A percentile compares a stretch with the other conserved stretches of the same genome.
phyloP scores from a whole-genome alignment of 1,139 yeast species.

The Candida sanyaensis region DNA sequence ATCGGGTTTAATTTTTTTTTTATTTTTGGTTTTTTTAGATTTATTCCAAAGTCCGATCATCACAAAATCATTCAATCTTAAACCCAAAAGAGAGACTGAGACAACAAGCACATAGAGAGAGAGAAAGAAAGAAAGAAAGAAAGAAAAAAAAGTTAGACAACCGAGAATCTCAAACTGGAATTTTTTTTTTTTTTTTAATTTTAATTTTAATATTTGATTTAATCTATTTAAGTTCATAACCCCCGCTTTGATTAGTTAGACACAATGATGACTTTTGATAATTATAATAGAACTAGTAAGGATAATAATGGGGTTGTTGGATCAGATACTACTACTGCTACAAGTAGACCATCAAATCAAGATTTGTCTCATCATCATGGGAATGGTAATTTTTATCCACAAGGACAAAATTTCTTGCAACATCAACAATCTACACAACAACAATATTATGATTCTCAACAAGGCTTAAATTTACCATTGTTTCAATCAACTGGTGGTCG shows the following conservation, averaged over 20 bases:
- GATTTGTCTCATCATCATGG: neutral
- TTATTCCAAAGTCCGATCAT: too few relatives aligned
- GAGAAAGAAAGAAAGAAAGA: too few relatives aligned
- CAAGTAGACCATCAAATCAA: neutral
- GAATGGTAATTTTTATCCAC: neutral
- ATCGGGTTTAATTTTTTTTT: too few relatives aligned
- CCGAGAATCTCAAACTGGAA: neutral
- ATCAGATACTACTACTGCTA: neutral
- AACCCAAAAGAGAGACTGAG: too few relatives aligned
- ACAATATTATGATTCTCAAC: slow-evolving; percentile 2
- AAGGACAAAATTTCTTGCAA: neutral
- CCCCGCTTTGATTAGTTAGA: neutral
- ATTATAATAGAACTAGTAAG: neutral
- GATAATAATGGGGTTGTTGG: neutral
- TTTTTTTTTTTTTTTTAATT: too few relatives aligned
- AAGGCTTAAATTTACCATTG: neutral
- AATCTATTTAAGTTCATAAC: too few relatives aligned
- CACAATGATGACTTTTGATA: slow-evolving; percentile 7
- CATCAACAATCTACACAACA: slow-evolving; percentile 6
- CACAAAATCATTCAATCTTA: too few relatives aligned
- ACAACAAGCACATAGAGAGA: too few relatives aligned
- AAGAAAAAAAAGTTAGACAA: neutral
- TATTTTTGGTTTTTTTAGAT: too few relatives aligned
- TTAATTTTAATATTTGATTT: too few relatives aligned
- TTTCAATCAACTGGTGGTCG: neutral